These are phyloP conservation scores for Pleomassaria siparia DNA, from an alignment of 2,329 filamentous ascomycete genomes.

Conservation along the genomic window DNA sequence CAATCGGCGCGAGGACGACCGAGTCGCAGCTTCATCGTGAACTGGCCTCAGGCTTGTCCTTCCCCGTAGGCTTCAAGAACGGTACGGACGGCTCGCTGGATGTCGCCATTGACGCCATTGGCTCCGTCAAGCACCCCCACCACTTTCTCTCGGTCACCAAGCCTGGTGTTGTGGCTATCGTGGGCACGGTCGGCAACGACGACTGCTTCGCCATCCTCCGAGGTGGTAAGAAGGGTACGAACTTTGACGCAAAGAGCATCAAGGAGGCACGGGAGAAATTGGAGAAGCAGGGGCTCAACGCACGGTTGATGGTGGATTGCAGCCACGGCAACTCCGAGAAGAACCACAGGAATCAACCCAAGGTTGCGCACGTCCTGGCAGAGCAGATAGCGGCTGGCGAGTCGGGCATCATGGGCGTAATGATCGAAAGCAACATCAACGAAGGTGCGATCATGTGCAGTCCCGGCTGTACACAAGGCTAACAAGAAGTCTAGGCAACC, in stretches of 20 bases:
- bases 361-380: constrained; percentile 79
- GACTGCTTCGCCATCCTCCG: constrained; percentile 67
- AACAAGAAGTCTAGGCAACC: constrained; percentile 60
- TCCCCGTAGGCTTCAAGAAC: constrained; percentile 99
- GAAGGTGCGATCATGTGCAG: constrained; percentile 64
- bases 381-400: constrained; percentile 86
- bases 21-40: constrained; percentile 96
- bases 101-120: constrained; percentile 94
- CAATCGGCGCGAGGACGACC: constrained; percentile 93
- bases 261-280: constrained; percentile 79
- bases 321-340: constrained; percentile 95
- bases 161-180: constrained; percentile 91
- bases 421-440: constrained; percentile 98
- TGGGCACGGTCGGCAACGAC: constrained; percentile 90
- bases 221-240: constrained; percentile 6
- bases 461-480: constrained; percentile 7
- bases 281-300: constrained; percentile 69
- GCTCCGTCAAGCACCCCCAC: constrained; percentile 86
- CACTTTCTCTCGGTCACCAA: constrained; percentile 98
- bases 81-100: constrained; percentile 89
- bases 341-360: constrained; percentile 96
- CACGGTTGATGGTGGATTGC: constrained; percentile 95
- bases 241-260: constrained; percentile 75
- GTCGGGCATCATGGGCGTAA: constrained; percentile 88
- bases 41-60: constrained; percentile 87